Evolutionary conservation across 2,329 filamentous ascomycete genomes (phyloP).

Genomic region (Epichloe coenophiala): DNA sequence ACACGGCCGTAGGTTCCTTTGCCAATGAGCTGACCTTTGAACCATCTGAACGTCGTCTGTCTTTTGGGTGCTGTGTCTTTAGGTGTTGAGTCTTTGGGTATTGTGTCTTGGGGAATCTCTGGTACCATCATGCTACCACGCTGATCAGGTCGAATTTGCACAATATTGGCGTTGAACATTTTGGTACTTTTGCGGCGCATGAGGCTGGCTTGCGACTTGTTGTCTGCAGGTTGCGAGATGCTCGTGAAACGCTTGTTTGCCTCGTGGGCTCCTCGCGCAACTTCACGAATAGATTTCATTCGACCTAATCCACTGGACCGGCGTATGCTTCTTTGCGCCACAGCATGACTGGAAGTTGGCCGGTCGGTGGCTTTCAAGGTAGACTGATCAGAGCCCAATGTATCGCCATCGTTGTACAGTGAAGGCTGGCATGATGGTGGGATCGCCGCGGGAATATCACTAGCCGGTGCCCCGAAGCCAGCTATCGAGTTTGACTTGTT

Average conservation of each 20-base stretch:
- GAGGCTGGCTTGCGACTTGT: constrained; percentile 34
- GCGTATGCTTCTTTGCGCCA: constrained; percentile 64
- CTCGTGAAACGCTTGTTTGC: constrained; percentile 57
- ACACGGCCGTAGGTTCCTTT: constrained; percentile 96
- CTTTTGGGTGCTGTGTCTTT: constrained; percentile 43
- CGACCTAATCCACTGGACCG: constrained; percentile 73
- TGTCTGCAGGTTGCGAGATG: constrained; percentile 26
- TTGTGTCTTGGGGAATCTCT: constrained; percentile 39
- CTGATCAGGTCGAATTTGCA: constrained; percentile 79
- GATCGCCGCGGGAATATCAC: constrained; percentile 10
- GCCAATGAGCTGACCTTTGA: constrained; percentile 95
- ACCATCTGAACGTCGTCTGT: constrained; percentile 96
- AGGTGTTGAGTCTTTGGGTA: constrained; percentile 16
- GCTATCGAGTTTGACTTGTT: constrained; percentile 7
- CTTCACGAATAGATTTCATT: constrained; percentile 97
- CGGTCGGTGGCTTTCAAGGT: constrained; percentile 60
- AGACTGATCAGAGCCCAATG: constrained; percentile 61
- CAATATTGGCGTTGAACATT: constrained; percentile 97
- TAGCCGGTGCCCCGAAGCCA: constrained; percentile 4
- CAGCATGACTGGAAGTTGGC: constrained; percentile 43
- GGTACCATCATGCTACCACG: constrained; percentile 44
- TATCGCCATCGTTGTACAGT: constrained; percentile 52
- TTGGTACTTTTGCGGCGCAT: constrained; percentile 93
- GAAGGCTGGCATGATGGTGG: constrained; percentile 19
- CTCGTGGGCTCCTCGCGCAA: constrained; percentile 81